Conservation (phyloP, 75 land plant genomes). For the Cunninghamia lanceolata region DNA sequence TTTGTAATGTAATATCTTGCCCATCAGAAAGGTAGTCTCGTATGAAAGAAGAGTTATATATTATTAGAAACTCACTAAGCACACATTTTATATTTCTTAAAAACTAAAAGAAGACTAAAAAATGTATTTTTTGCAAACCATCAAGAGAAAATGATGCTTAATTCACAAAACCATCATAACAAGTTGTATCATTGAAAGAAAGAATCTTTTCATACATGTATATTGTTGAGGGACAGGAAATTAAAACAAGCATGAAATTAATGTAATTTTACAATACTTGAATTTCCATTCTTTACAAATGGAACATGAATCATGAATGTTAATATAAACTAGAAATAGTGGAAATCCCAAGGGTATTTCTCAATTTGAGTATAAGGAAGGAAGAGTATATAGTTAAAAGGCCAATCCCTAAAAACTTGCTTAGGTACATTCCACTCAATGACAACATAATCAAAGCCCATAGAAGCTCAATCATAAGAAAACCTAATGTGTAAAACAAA, state of each 20-base stretch:
- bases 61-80: background rate
- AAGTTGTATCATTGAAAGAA: too few relatives aligned
- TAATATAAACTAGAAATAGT: constrained; percentile 30
- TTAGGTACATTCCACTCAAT: constrained; percentile 62
- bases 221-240: background rate
- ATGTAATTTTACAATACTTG: too few relatives aligned
- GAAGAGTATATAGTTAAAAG: constrained; percentile 61
- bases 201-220: background rate
- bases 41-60: background rate
- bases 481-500: constrained; percentile 69
- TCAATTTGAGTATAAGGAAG: constrained; percentile 58
- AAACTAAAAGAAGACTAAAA: background rate
- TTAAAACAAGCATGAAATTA: background rate
- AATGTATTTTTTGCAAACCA: background rate
- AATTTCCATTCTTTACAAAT: too few relatives aligned
- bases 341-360: constrained; percentile 42
- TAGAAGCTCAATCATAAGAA: constrained; percentile 61
- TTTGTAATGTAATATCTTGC: too few relatives aligned
- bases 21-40: background rate
- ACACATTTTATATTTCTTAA: background rate
- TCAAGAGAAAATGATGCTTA: background rate
- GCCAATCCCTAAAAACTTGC: constrained; percentile 64
- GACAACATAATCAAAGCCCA: constrained; percentile 75
- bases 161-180: background rate
- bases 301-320: background rate